Evolutionary conservation across 2,329 filamentous ascomycete genomes (phyloP).

Genomic region (Aspergillus sp.): DNA sequence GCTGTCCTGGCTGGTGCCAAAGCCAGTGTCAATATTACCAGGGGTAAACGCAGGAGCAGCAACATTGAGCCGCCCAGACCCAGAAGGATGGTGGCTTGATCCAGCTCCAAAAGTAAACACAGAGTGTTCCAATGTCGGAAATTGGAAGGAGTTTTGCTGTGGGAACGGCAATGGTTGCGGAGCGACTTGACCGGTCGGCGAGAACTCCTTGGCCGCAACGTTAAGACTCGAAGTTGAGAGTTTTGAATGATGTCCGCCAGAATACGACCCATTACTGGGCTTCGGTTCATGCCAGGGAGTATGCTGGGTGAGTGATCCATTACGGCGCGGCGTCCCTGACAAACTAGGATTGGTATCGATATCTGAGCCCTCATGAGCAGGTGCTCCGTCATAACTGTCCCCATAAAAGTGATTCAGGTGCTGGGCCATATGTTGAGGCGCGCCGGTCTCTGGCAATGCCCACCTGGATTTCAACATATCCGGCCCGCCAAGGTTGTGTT

Average conservation of each 20-base stretch:
- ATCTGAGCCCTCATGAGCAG: slow-evolving; percentile 58
- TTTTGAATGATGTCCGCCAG: slow-evolving; percentile 64
- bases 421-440: slow-evolving; percentile 25
- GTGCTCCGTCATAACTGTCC: slow-evolving; percentile 31
- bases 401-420: slow-evolving; percentile 37
- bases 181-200: slow-evolving; percentile 54
- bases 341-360: slow-evolving; percentile 74
- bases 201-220: slow-evolving; percentile 85
- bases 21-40: slow-evolving; percentile 2
- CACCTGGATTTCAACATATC: slow-evolving; percentile 37
- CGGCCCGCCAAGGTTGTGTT: slow-evolving; percentile 24
- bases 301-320: slow-evolving; percentile 28
- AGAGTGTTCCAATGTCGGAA: slow-evolving; percentile 30
- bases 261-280: slow-evolving; percentile 33
- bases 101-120: slow-evolving; percentile 31
- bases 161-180: slow-evolving; percentile 47
- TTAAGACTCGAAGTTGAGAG: slow-evolving; percentile 77
- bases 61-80: slow-evolving; percentile 62
- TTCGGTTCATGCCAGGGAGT: slow-evolving; percentile 36
- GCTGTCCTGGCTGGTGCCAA: slow-evolving; percentile 19
- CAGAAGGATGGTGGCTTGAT: slow-evolving; percentile 32
- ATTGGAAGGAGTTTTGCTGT: slow-evolving; percentile 44
- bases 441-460: slow-evolving; percentile 34
- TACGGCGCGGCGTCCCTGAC: slow-evolving; percentile 59
- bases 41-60: slow-evolving; percentile 72